Evolutionary conservation across 2,329 filamentous ascomycete genomes (phyloP).

Genomic region (Monosporascus sp.): DNA sequence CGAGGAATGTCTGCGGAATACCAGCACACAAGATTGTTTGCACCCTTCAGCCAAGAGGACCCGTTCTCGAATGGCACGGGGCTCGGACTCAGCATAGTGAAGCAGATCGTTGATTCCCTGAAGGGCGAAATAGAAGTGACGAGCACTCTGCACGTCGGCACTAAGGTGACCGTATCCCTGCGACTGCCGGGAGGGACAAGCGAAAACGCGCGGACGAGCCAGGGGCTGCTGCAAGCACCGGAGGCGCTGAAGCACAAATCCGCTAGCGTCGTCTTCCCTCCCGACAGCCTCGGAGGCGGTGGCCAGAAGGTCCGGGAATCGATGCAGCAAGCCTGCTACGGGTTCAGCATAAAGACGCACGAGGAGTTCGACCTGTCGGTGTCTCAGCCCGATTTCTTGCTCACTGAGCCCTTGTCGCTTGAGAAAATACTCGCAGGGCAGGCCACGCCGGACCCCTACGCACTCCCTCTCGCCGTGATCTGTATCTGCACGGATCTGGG

Average conservation of each 20-base stretch:
- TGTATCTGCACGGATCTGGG: neutral
- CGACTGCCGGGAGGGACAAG: conserved; percentile 7
- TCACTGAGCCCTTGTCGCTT: neutral
- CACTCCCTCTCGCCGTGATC: neutral
- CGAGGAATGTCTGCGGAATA: conserved; percentile 57
- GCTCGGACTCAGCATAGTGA: conserved; percentile 56
- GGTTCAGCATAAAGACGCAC: neutral
- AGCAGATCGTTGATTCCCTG: conserved; percentile 49
- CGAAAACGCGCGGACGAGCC: neutral
- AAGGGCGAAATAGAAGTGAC: conserved; percentile 51
- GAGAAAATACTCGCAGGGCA: neutral
- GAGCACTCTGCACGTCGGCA: conserved; percentile 48
- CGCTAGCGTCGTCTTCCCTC: conserved; percentile 6
- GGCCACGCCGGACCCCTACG: too few species aligned
- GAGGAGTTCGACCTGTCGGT: neutral
- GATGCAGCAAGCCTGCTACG: neutral
- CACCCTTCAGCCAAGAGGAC: conserved; percentile 57
- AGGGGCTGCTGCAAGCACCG: neutral
- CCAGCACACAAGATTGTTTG: conserved; percentile 51
- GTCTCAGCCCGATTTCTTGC: neutral
- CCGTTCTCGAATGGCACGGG: conserved; percentile 52
- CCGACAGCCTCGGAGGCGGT: neutral
- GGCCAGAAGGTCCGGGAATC: neutral
- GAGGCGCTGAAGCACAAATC: conserved; percentile 8
- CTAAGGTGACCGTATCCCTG: conserved; percentile 44